A percentile compares a stretch with the other conserved stretches of the same genome.
Conservation (phyloP, 2,329 filamentous ascomycete species). For the Fusarium setosum region DNA sequence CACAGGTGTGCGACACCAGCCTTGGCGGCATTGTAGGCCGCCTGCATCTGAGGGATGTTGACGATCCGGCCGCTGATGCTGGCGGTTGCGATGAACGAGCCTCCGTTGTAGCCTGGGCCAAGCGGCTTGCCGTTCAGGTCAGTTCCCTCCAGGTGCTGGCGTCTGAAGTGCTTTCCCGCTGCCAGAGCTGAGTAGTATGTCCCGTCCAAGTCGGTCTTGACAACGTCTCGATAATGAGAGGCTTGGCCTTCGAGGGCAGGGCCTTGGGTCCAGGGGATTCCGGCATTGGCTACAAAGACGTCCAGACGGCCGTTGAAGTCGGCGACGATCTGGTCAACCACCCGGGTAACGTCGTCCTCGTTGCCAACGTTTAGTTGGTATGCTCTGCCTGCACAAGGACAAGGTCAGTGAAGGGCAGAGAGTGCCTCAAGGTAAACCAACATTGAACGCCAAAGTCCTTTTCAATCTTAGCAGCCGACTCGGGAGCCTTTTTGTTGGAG, state of each 20-base stretch:
- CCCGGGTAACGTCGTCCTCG: not conserved
- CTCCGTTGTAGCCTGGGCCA: slow-evolving; percentile 16
- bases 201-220: not conserved
- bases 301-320: not conserved
- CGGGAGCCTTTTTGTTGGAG: not conserved
- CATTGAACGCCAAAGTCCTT: not conserved
- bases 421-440: too few species aligned
- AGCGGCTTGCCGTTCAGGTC: not conserved
- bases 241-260: not conserved
- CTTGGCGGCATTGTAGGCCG: slow-evolving; percentile 65
- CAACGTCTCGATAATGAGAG: not conserved
- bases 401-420: too few species aligned
- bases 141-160: not conserved
- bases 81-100: slow-evolving; percentile 61
- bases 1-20: slow-evolving; percentile 64
- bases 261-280: not conserved
- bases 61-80: slow-evolving; percentile 59
- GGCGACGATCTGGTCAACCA: not conserved
- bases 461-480: not conserved
- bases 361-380: not conserved
- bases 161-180: not conserved
- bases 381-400: not conserved
- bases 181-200: not conserved
- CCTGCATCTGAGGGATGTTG: slow-evolving; percentile 61
- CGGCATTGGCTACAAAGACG: not conserved